Evolutionary conservation across 1,284 basidiomycete species (phyloP), one percentile per base, ranked within the genome.

Genomic region (Sphaerobolus stellatus): DNA sequence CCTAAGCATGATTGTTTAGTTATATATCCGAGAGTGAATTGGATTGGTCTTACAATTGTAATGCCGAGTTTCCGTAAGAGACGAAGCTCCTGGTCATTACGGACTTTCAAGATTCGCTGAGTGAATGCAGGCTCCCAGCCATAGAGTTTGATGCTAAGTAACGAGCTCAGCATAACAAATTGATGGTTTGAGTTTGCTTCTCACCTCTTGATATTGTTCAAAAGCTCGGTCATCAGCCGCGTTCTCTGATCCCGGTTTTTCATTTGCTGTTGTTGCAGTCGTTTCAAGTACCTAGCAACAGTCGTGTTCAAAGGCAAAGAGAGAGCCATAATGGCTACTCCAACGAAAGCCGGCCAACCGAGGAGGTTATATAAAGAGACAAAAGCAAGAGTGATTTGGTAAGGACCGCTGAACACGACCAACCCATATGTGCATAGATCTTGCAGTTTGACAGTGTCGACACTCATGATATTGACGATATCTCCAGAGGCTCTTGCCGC

Each of bases 381-480:
- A 68, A 98, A 98, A 0, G 95, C 94, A 13, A 98, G 77, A 6
- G 75, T 80, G 60, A 98, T 92, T 84, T 92, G 86, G 60, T 86
- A 76, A 5, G 86, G 86, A 3, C 84, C 86, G 2, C 86, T 88
- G 54, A 90, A 73, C 3, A 80, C 75, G 43, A 89, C 86, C 20
- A 90, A 69, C 1, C 82, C 88, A 64, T 92, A 94, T 1, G 90
- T 86, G 66, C 89, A 90, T 34, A 95, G 76, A 66, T 97, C 94
- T 62, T 94, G 92, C 47, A 98, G 75, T 29, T 93, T 79, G 16
- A 86, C 89, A 0, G 93, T 86, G 64, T 92, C 84, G 29, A 96
- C 91, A 11, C 86, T 88, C 89, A 96, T 95, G 27, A 97, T 71
- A 67, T 98, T 98, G 61, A 97, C 92, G 48, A 97, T 94, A 65